Conservation (phyloP, 805 yeast species). For the Myxozyma monticola region DNA sequence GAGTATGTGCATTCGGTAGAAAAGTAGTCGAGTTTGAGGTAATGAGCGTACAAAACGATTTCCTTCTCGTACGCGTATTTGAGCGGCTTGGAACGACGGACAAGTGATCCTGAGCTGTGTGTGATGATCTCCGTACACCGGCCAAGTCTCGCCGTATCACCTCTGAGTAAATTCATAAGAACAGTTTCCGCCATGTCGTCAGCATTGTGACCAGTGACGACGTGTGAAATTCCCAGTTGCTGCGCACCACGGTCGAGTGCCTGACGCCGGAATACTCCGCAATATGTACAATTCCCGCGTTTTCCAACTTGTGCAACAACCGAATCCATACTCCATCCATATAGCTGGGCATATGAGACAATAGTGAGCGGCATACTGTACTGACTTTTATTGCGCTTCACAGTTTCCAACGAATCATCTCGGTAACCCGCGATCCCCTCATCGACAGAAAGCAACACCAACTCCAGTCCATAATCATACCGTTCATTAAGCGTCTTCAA, state of each 20-base stretch:
- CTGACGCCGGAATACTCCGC: conserved; percentile 96
- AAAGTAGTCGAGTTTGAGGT: conserved; percentile 90
- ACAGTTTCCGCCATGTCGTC: conserved; percentile 99
- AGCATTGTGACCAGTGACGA: conserved; percentile 98
- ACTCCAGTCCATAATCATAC: conserved; percentile 80
- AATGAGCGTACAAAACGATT: conserved; percentile 95
- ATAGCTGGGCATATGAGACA: conserved; percentile 82
- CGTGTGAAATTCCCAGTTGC: conserved; percentile 78
- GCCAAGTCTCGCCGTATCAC: conserved; percentile 93
- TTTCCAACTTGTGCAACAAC: conserved; percentile 93
- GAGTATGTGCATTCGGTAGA: conserved; percentile 98
- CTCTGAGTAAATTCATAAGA: conserved; percentile 87
- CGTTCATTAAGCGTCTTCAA: conserved; percentile 85
- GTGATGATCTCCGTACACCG: conserved; percentile 86
- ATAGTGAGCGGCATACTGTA: conserved; percentile 77
- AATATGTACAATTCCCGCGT: conserved; percentile 92
- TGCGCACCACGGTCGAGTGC: conserved; percentile 96
- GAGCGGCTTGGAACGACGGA: conserved; percentile 92
- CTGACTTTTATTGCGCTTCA: conserved; percentile 85
- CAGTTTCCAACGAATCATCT: conserved; percentile 96
- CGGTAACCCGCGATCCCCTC: conserved; percentile 97
- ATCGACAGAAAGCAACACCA: conserved; percentile 83
- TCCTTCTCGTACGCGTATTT: conserved; percentile 96
- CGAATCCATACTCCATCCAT: conserved; percentile 99
- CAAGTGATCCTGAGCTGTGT: conserved; percentile 73